Conservation (phyloP, 2,329 filamentous ascomycete species). For the Fusarium sp. region DNA sequence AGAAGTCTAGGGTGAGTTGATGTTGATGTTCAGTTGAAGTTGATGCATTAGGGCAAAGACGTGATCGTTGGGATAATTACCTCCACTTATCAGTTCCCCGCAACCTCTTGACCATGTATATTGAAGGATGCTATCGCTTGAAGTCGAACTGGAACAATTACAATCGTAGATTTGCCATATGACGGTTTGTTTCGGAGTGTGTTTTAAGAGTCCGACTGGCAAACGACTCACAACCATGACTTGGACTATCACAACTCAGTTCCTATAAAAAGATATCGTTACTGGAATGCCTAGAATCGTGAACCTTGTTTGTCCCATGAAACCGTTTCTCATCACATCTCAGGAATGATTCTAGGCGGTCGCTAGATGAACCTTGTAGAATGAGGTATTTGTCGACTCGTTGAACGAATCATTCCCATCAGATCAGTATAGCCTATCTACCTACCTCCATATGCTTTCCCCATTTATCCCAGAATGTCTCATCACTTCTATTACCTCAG, state of each 20-base stretch:
- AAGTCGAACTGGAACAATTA: no score
- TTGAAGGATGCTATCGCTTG: no score
- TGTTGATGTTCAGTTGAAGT: background rate
- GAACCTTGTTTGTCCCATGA: background rate
- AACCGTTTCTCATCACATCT: background rate
- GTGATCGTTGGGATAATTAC: background rate
- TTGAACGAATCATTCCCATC: background rate
- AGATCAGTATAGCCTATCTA: background rate
- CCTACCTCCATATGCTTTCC: background rate
- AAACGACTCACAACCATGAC: background rate
- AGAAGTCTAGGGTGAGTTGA: background rate
- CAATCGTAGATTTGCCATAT: fast-evolving
- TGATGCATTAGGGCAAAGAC: background rate
- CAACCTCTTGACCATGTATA: background rate
- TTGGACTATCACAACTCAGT: background rate
- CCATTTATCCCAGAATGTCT: background rate
- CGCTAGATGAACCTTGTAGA: background rate
- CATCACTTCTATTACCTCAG: background rate
- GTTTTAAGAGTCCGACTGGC: background rate
- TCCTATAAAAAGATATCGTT: background rate
- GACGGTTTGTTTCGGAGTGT: background rate
- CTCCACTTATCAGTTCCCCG: background rate
- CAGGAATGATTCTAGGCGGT: background rate
- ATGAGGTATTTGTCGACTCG: background rate
- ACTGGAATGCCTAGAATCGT: background rate